Percentiles rank a stretch among this genome's conserved stretches.
phyloP scores from a whole-genome alignment of 1,284 basidiomycete genomes.

The Ganoderma boninense region DNA sequence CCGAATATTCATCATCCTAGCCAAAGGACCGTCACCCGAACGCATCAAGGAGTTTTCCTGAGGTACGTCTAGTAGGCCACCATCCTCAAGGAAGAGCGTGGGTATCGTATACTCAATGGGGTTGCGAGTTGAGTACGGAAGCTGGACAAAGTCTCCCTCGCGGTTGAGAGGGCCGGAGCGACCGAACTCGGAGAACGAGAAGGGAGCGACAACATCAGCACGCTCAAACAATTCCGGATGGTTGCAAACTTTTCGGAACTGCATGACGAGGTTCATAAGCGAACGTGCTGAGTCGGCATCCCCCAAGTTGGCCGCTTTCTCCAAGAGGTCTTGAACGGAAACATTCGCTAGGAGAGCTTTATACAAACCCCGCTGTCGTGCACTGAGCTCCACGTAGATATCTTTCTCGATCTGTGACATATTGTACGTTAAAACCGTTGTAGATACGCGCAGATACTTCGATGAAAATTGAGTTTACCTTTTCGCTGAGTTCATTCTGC shows the following conservation, averaged over 20 bases:
- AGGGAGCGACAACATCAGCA: conserved; percentile 94
- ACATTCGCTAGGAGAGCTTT: conserved; percentile 91
- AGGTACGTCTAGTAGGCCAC: conserved; percentile 79
- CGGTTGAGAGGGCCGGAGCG: conserved; percentile 84
- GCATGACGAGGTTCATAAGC: conserved; percentile 99
- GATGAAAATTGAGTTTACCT: conserved; percentile 59
- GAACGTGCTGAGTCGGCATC: conserved; percentile 92
- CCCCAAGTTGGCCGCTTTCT: conserved; percentile 89
- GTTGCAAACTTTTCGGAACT: conserved; percentile 99
- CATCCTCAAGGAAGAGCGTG: conserved; percentile 80
- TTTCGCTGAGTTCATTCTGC: conserved; percentile 99
- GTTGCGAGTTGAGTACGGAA: conserved; percentile 89
- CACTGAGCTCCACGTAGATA: conserved; percentile 93
- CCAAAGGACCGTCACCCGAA: conserved; percentile 68
- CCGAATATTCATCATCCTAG: conserved; percentile 93
- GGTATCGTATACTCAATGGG: conserved; percentile 87
- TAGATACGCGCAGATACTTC: background rate
- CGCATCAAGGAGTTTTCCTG: conserved; percentile 62
- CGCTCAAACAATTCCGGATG: conserved; percentile 99
- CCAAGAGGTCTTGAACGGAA: conserved; percentile 93
- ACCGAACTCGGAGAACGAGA: conserved; percentile 88
- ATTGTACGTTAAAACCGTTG: background rate
- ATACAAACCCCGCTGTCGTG: conserved; percentile 94
- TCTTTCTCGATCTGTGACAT: conserved; percentile 90
- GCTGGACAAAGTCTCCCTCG: conserved; percentile 85